Evolutionary conservation across 176 grass and related monocot genomes (phyloP).

Genomic region (Triticum urartu): DNA sequence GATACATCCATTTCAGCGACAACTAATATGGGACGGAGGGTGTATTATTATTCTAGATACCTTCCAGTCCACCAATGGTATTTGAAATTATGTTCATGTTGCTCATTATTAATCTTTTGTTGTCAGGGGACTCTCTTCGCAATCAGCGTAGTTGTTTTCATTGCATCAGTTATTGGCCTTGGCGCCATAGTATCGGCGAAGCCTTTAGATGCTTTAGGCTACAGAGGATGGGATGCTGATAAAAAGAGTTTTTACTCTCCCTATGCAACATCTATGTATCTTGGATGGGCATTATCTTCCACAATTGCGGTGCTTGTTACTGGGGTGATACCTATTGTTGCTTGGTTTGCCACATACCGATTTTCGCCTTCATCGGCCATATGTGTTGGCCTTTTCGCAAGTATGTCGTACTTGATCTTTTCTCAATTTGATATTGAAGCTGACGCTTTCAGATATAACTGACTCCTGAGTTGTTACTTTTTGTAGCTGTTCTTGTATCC

Average conservation of each 20-base stretch:
- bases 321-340: constrained; percentile 83
- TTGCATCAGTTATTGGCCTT: constrained; percentile 82
- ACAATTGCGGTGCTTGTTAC: constrained; percentile 74
- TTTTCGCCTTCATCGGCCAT: constrained; percentile 91
- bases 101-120: constrained; percentile 13
- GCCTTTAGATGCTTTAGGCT: constrained; percentile 92
- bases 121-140: constrained; percentile 73
- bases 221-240: constrained; percentile 89
- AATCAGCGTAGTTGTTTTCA: constrained; percentile 64
- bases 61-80: not conserved
- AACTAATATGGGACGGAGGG: too few species aligned
- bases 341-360: constrained; percentile 94
- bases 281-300: constrained; percentile 95
- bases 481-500: constrained; percentile 79
- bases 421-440: constrained; percentile 16
- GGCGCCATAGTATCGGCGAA: constrained; percentile 97
- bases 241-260: constrained; percentile 82
- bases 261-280: constrained; percentile 94
- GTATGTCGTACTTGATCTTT: constrained; percentile 47
- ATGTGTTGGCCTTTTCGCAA: constrained; percentile 77
- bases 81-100: constrained; percentile 14
- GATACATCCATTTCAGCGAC: too few species aligned
- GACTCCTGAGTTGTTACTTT: constrained; percentile 34
- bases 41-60: constrained; percentile 7
- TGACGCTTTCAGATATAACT: constrained; percentile 14